phyloP scores from a whole-genome alignment of 345 rosid species.

The Draba incana region DNA sequence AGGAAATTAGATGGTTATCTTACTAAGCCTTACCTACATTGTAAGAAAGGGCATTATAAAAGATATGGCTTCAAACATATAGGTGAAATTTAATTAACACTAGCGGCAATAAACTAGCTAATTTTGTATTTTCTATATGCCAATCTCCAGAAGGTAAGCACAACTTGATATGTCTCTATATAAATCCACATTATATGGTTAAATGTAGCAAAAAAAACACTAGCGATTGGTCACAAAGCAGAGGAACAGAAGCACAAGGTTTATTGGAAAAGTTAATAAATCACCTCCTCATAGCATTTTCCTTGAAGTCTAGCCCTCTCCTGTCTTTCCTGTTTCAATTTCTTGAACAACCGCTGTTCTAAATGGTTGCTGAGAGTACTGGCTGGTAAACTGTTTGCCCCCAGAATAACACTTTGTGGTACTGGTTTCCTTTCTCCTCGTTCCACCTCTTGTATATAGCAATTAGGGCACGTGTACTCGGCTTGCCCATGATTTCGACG shows the following conservation, averaged over 20 bases:
- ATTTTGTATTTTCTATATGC: conserved; percentile 15
- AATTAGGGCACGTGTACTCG: conserved; percentile 98
- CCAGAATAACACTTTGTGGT: conserved; percentile 90
- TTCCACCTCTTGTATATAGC: conserved; percentile 87
- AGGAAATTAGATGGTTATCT: conserved; percentile 15
- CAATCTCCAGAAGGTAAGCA: conserved; percentile 10
- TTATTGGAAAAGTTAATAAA: conserved; percentile 11
- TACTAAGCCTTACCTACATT: conserved; percentile 1
- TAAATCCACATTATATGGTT: conserved; percentile 15
- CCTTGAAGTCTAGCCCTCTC: conserved; percentile 88
- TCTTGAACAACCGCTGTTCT: conserved; percentile 81
- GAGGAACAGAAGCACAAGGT: conserved; percentile 5
- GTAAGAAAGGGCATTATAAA: conserved; percentile 8
- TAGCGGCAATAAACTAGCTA: background rate
- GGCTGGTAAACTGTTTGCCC: conserved; percentile 93
- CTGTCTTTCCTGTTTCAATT: conserved; percentile 74
- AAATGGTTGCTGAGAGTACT: conserved; percentile 94
- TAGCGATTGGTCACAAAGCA: conserved; percentile 1
- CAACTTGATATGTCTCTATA: conserved; percentile 16
- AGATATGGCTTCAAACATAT: conserved; percentile 11
- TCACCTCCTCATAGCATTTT: conserved; percentile 90
- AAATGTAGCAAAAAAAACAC: conserved; percentile 1
- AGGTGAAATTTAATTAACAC: conserved; percentile 18
- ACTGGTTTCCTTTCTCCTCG: conserved; percentile 90
- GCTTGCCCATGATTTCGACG: conserved; percentile 98